Percentiles rank a stretch among this genome's conserved stretches.
These are phyloP conservation scores for Candida tropicalis DNA, from an alignment of 1,139 yeast genomes.

Conservation along the genomic window DNA sequence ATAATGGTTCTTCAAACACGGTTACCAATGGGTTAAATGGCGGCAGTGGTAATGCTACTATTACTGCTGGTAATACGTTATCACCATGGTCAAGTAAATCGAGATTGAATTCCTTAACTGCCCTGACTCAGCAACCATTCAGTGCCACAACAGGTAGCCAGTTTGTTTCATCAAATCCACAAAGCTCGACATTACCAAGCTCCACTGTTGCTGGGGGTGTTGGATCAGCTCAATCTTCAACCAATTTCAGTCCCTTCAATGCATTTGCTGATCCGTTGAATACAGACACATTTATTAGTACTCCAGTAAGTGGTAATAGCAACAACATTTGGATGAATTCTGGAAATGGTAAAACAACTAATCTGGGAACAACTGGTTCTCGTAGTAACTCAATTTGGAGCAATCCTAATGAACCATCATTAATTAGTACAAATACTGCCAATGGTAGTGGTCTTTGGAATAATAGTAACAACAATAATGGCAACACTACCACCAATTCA, in stretches of 20 bases:
- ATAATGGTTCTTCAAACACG: slow-evolving; percentile 7
- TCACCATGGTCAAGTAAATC: slow-evolving; percentile 19
- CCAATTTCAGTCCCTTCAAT: slow-evolving; percentile 17
- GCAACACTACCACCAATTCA: not conserved
- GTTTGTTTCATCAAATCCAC: not conserved
- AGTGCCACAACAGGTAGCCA: slow-evolving; percentile 2
- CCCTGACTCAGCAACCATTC: slow-evolving; percentile 8
- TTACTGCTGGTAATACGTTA: slow-evolving; percentile 5
- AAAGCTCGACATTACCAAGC: slow-evolving; percentile 7
- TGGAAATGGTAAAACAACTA: slow-evolving; percentile 10
- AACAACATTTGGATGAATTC: slow-evolving; percentile 25
- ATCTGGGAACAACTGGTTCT: slow-evolving; percentile 6
- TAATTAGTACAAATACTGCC: slow-evolving; percentile 3
- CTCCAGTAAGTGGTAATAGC: slow-evolving; percentile 12
- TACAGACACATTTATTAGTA: slow-evolving; percentile 11
- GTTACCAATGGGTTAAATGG: too few species aligned
- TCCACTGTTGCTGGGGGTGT: slow-evolving; percentile 3
- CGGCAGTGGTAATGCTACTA: not conserved
- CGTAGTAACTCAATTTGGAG: slow-evolving; percentile 40
- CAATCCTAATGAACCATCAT: slow-evolving; percentile 12
- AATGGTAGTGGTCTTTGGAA: slow-evolving; percentile 17
- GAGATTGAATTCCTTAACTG: slow-evolving; percentile 16
- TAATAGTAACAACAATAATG: slow-evolving; percentile 5
- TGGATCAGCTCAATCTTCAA: slow-evolving; percentile 2
- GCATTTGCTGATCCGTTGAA: slow-evolving; percentile 15